These are phyloP conservation scores for Mycena crocata DNA, from an alignment of 768 basidiomycete species.

Conservation along the genomic window DNA sequence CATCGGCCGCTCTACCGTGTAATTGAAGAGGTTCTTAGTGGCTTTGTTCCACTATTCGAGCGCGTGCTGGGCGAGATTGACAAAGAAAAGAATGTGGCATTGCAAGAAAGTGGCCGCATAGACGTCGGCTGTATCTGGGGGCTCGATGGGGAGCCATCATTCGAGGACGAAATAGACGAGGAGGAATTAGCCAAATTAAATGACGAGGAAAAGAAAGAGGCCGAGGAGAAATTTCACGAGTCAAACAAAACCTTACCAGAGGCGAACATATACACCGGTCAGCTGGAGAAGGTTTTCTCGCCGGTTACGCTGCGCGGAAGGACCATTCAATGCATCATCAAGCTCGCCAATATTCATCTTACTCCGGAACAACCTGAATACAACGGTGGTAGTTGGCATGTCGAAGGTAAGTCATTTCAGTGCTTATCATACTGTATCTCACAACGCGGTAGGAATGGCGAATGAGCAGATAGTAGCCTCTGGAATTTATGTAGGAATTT, in stretches of 20 bases:
- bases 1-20: slow-evolving; percentile 13
- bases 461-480: slow-evolving; percentile 49
- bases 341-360: slow-evolving; percentile 45
- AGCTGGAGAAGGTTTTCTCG: slow-evolving; percentile 7
- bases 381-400: slow-evolving; percentile 43
- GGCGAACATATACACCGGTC: slow-evolving; percentile 4
- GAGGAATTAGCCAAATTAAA: not conserved
- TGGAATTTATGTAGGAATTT: slow-evolving; percentile 12
- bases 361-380: slow-evolving; percentile 46
- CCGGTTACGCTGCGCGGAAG: slow-evolving; percentile 13
- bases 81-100: not conserved
- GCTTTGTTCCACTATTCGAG: slow-evolving; percentile 24
- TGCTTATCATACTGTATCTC: not conserved
- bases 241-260: not conserved
- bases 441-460: slow-evolving; percentile 19
- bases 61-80: slow-evolving; percentile 22
- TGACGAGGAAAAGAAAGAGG: not conserved
- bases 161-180: too few relatives aligned
- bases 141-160: too few relatives aligned
- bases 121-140: slow-evolving; percentile 5
- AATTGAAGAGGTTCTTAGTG: slow-evolving; percentile 14
- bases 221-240: not conserved
- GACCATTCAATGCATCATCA: slow-evolving; percentile 36
- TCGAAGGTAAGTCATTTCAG: slow-evolving; percentile 44
- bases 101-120: not conserved